Conservation (phyloP, 352 stramenopile genomes). For the Globisporangium okanoganense region DNA sequence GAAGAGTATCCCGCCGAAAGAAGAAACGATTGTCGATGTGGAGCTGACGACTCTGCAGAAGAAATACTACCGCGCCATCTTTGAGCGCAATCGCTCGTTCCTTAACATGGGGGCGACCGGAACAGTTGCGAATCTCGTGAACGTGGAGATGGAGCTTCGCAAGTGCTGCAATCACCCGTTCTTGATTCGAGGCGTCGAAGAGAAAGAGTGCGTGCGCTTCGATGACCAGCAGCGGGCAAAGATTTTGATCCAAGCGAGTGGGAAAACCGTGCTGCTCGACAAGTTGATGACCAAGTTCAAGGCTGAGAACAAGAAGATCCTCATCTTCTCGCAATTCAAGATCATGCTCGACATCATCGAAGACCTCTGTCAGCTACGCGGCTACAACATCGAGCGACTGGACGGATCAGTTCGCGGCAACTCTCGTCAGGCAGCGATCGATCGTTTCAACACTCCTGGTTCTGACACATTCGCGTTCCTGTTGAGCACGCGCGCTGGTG, state of each 20-base stretch:
- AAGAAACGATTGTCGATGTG: slow-evolving; percentile 99
- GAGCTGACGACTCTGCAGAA: slow-evolving; percentile 99
- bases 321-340: slow-evolving; percentile 99
- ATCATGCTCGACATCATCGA: slow-evolving; percentile 98
- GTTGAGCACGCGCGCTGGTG: slow-evolving; percentile 93
- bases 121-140: slow-evolving; percentile 96
- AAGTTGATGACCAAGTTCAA: slow-evolving; percentile 98
- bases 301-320: slow-evolving; percentile 96
- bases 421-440: slow-evolving; percentile 97
- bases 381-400: slow-evolving; percentile 92
- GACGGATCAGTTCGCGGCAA: slow-evolving; percentile 97
- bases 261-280: slow-evolving; percentile 98
- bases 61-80: slow-evolving; percentile 96
- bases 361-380: slow-evolving; percentile 76
- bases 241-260: slow-evolving; percentile 82
- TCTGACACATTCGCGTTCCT: slow-evolving; percentile 97
- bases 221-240: slow-evolving; percentile 70
- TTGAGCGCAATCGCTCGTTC: slow-evolving; percentile 96
- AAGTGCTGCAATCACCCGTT: slow-evolving; percentile 99
- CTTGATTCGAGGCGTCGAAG: slow-evolving; percentile 96
- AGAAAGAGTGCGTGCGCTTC: slow-evolving; percentile 91
- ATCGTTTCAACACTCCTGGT: slow-evolving; percentile 95
- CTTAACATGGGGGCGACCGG: slow-evolving; percentile 86
- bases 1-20: slow-evolving; percentile 98
- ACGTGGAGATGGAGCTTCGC: slow-evolving; percentile 99